Evolutionary conservation across 2,329 filamentous ascomycete genomes (phyloP), one percentile per base, ranked within the genome.

Genomic region (Trichoderma sp.): DNA sequence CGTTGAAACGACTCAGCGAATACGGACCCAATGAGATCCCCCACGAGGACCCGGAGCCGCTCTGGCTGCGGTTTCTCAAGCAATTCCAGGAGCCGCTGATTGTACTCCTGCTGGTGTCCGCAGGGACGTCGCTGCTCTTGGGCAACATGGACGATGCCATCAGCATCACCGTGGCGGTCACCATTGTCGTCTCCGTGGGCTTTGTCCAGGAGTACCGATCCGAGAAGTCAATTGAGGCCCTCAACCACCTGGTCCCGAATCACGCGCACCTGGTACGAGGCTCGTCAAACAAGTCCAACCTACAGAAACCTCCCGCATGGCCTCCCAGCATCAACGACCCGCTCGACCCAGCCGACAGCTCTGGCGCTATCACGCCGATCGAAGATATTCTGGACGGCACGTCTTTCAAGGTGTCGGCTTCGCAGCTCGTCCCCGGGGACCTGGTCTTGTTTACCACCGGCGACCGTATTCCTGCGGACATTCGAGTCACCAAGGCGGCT

Each of bases 121-220:
- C 95, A 0, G 89, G 85, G 19, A 90, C 96, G 45, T 98, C 94
- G 0, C 86, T 98, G 56, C 78, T 98, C 50, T 90, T 99, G 77
- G 93, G 93, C 59, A 99, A 99, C 74, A 88, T 89, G 74, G 94
- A 98, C 72, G 96, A 99, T 79, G 94, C 94, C 6, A 80, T 99
- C 72, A 98, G 94, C 77, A 99, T 99, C 73, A 91, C 94, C 0
- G 88, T 97, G 39, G 95, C 95, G 2, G 95, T 99, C 24, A 97
- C 93, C 28, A 99, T 99, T 71, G 95, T 99, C 6, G 93, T 99
- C 26, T 90, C 90, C 0, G 95, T 99, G 48, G 95, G 94, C 2
- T 99, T 99, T 71, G 88, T 98, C 60, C 95, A 99, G 75, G 95
- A 99, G 78, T 99, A 99, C 76, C 85, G 95, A 66, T 98, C 95